Percentiles rank a stretch among this genome's conserved stretches.
Conservation (phyloP, 2,329 filamentous ascomycete species). For the Diaporthe capsici region DNA sequence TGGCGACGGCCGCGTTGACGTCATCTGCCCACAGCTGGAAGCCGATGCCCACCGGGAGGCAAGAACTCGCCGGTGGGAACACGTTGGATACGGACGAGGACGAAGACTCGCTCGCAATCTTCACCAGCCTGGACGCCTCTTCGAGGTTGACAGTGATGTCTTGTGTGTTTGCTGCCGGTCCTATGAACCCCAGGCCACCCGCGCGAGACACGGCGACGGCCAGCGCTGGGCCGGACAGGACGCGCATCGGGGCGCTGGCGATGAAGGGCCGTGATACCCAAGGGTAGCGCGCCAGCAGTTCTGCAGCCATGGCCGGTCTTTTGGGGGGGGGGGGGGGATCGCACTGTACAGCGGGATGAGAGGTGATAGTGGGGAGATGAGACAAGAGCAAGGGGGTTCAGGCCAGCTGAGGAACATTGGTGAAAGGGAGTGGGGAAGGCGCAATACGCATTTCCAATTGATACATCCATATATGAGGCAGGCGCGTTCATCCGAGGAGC, state of each 20-base stretch:
- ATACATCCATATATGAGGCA: no score
- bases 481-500: not conserved
- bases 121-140: slow-evolving; percentile 45
- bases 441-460: not conserved
- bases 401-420: not conserved
- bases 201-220: slow-evolving; percentile 77
- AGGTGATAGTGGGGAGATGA: slow-evolving; percentile 1
- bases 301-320: slow-evolving; percentile 35
- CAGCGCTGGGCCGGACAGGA: slow-evolving; percentile 69
- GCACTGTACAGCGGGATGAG: not conserved
- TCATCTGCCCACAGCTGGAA: slow-evolving; percentile 62
- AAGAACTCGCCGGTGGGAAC: not conserved
- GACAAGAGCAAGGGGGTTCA: not conserved
- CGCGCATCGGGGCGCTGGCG: slow-evolving; percentile 77
- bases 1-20: slow-evolving; percentile 49
- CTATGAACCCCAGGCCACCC: slow-evolving; percentile 74
- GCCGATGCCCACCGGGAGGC: slow-evolving; percentile 62
- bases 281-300: slow-evolving; percentile 51
- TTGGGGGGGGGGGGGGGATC: not conserved
- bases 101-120: slow-evolving; percentile 41
- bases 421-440: not conserved
- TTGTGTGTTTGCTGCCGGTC: slow-evolving; percentile 53
- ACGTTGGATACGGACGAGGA: not conserved
- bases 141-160: slow-evolving; percentile 50
- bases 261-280: slow-evolving; percentile 73